phyloP scores from a whole-genome alignment of 2,329 filamentous ascomycete species.

The Calonectria pseudoreteaudii region DNA sequence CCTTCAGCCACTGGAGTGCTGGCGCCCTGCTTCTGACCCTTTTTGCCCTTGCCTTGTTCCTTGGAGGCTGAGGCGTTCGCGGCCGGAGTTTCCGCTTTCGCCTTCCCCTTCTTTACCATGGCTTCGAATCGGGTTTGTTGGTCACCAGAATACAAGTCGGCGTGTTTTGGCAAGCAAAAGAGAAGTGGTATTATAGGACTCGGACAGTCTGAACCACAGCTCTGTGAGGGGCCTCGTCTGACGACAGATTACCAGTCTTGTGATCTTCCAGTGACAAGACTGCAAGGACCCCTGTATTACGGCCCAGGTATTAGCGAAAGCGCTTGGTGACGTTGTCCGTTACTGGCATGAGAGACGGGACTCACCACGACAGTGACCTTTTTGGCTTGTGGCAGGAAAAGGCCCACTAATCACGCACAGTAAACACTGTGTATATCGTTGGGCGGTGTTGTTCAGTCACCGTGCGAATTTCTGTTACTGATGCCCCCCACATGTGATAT shows the following conservation, averaged over 20 bases:
- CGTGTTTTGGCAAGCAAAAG: neutral
- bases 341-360: neutral
- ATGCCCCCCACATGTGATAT: constrained; percentile 15
- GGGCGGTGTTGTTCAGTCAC: neutral
- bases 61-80: constrained; percentile 53
- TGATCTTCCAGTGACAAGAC: neutral
- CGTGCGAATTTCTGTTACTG: neutral
- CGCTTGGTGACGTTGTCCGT: neutral
- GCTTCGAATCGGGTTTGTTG: constrained; percentile 16
- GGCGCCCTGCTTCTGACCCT: constrained; percentile 48
- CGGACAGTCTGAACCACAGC: neutral
- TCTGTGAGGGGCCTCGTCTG: neutral
- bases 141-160: constrained; percentile 7
- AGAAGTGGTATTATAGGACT: neutral
- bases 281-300: neutral
- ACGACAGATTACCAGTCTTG: neutral
- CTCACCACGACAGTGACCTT: neutral
- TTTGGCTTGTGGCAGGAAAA: constrained; percentile 17
- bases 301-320: neutral
- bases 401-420: constrained; percentile 14
- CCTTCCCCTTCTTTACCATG: constrained; percentile 68
- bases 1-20: constrained; percentile 45
- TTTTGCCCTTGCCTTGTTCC: constrained; percentile 57
- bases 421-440: constrained; percentile 11
- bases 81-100: constrained; percentile 56